Evolutionary conservation across 2,329 filamentous ascomycete genomes (phyloP).

Genomic region (Chalara sp.): DNA sequence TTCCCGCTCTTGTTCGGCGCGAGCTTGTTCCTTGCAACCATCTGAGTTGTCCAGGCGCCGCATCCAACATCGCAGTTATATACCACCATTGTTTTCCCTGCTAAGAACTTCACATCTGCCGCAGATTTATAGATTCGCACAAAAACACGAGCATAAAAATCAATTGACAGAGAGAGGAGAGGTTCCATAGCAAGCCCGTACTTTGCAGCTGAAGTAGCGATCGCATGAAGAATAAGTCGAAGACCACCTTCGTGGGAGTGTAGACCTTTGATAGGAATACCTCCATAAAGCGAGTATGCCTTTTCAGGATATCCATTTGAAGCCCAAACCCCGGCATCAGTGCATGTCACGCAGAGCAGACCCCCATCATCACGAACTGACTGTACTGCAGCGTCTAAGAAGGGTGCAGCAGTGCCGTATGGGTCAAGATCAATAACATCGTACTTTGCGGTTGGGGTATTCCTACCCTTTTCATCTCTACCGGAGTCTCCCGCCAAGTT

Average conservation of each 20-base stretch:
- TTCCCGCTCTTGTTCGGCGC: conserved; percentile 63
- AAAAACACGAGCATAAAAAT: conserved; percentile 90
- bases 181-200: conserved; percentile 89
- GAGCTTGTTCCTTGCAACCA: conserved; percentile 62
- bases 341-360: conserved; percentile 90
- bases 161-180: conserved; percentile 85
- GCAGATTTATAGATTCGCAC: conserved; percentile 75
- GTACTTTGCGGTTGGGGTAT: conserved; percentile 53
- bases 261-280: conserved; percentile 74
- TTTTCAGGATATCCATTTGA: conserved; percentile 94
- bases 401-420: conserved; percentile 88
- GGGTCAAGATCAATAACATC: conserved; percentile 96
- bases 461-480: conserved; percentile 23
- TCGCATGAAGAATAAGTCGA: conserved; percentile 75
- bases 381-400: conserved; percentile 86
- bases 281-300: conserved; percentile 88
- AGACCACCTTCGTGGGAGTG: conserved; percentile 87
- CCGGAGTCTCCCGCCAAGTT: conserved; percentile 44
- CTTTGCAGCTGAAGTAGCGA: conserved; percentile 72
- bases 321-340: conserved; percentile 90
- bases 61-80: conserved; percentile 90
- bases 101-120: conserved; percentile 81
- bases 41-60: conserved; percentile 83
- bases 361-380: conserved; percentile 78
- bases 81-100: conserved; percentile 85